Evolutionary conservation across 345 rosid genomes (phyloP).

Genomic region (Physaria fendleri): DNA sequence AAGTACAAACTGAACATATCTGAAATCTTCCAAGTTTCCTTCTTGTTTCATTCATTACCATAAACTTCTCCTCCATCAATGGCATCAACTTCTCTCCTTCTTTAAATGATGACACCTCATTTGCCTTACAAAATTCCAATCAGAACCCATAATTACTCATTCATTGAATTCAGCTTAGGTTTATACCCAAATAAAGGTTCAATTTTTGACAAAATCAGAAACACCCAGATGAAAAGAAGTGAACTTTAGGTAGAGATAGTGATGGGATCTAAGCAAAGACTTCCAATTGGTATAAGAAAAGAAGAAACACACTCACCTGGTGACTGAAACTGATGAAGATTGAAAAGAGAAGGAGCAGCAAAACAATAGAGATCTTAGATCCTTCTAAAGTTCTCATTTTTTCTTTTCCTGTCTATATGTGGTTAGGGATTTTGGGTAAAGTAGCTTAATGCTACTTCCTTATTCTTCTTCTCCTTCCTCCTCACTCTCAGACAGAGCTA

Average conservation of each 20-base stretch:
- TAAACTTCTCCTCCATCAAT: slow-evolving; percentile 47
- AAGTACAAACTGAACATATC: slow-evolving; percentile 90
- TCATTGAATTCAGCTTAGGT: not conserved
- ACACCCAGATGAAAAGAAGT: slow-evolving; percentile 12
- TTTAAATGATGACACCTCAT: slow-evolving; percentile 29
- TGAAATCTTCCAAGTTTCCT: slow-evolving; percentile 78
- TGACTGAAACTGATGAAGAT: slow-evolving; percentile 28
- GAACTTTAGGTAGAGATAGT: not conserved
- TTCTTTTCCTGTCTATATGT: not conserved
- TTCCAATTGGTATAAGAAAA: not conserved
- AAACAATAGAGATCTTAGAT: slow-evolving; percentile 26
- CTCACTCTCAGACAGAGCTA: slow-evolving; percentile 11
- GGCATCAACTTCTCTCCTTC: slow-evolving; percentile 43
- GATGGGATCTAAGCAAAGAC: slow-evolving; percentile 24
- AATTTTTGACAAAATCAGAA: slow-evolving; percentile 24
- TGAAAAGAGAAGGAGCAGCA: slow-evolving; percentile 35
- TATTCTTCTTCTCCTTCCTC: not conserved
- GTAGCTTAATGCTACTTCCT: slow-evolving; percentile 10
- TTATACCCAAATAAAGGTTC: no score
- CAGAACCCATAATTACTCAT: not conserved
- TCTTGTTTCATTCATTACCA: slow-evolving; percentile 74
- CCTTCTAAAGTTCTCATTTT: slow-evolving; percentile 29
- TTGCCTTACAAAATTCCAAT: slow-evolving; percentile 35
- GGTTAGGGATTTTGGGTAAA: slow-evolving; percentile 18
- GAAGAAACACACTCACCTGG: slow-evolving; percentile 32